Base-by-base conservation (phyloP, 768 basidiomycete species). In the Sistotremastrum niveocremeum region DNA sequence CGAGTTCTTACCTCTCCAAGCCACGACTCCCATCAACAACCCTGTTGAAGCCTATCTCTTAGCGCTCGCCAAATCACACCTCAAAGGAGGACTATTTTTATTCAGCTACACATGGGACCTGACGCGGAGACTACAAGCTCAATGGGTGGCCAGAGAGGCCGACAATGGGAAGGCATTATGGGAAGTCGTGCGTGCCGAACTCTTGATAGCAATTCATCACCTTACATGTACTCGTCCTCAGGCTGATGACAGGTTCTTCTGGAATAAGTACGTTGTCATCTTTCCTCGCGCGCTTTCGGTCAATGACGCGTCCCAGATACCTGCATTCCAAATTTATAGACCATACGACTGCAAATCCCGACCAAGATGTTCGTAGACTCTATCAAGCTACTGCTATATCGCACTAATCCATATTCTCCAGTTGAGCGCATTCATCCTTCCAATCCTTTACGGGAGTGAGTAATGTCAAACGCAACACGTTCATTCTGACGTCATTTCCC, bases 231-330 rank as follows among this genome's bases (percentile, higher is more conserved):
- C 41, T 49, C 10, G 20, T 20, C 20, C 20, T 20, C 55, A 93
- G 82, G 83, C 81, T 36, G 95, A 99, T 52, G 90, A 95, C 57
- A 74, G 93, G 51, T 99, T 99, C 66, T 98, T 98, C 65, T 99
- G 94, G 94, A 99, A 99, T 63, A 85, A 78, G 76, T 84, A 51
- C 42, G 29, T 4, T 42, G 29, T 29, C 9, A 10, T 47, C 11
- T 28, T 10, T 49, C 12, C 42, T 42, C 43, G 33, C 37, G 30
- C 32, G 44, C 52, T 51, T 42, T 49, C 45, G 7, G 4, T 41
- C 38, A 8, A 7, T 40, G 39, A 33, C n/a, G 7, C 42, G 44
- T 38, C 30, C 8, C 53, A 72, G 70, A 57, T 73, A 72, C 53
- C 57, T 84, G 48, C 78, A 81, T 49, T 64, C 70, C 9, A 71